A percentile compares a stretch with the other conserved stretches of the same genome.
phyloP scores from a whole-genome alignment of 1,284 basidiomycete genomes.

The Cryptococcus depauperatus region DNA sequence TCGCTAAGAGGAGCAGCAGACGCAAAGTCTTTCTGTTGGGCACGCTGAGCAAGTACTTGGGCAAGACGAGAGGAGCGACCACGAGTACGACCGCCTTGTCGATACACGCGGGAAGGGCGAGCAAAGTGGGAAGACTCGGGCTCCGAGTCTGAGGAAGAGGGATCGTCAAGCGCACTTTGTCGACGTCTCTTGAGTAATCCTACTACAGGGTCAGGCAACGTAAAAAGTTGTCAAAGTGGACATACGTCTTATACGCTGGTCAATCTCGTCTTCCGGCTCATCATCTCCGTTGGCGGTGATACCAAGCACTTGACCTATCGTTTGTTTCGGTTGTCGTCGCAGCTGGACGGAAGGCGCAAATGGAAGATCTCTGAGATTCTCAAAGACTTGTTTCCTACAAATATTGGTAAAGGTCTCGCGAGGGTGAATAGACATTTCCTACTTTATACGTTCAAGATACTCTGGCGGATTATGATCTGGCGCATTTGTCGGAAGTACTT shows the following conservation, averaged over 20 bases:
- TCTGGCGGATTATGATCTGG: slow-evolving; percentile 84
- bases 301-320: slow-evolving; percentile 35
- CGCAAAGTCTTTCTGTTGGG: background rate
- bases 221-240: background rate
- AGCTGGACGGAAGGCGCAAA: slow-evolving; percentile 81
- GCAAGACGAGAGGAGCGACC: background rate
- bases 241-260: slow-evolving; percentile 40
- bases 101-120: slow-evolving; percentile 15
- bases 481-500: slow-evolving; percentile 87
- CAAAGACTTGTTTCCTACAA: slow-evolving; percentile 59
- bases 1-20: background rate
- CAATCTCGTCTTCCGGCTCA: slow-evolving; percentile 43
- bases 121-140: slow-evolving; percentile 17
- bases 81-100: slow-evolving; percentile 15
- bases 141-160: slow-evolving; percentile 10
- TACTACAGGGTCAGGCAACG: background rate
- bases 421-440: slow-evolving; percentile 25
- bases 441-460: slow-evolving; percentile 75
- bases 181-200: slow-evolving; percentile 20
- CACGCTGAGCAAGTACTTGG: background rate
- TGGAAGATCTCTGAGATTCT: slow-evolving; percentile 67
- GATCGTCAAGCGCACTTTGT: background rate
- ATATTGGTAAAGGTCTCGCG: background rate
- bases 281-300: slow-evolving; percentile 34
- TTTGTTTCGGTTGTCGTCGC: slow-evolving; percentile 64